Evolutionary conservation across 1,284 basidiomycete genomes (phyloP), one percentile per base, ranked within the genome.

Genomic region (Laetiporus sulphureus): DNA sequence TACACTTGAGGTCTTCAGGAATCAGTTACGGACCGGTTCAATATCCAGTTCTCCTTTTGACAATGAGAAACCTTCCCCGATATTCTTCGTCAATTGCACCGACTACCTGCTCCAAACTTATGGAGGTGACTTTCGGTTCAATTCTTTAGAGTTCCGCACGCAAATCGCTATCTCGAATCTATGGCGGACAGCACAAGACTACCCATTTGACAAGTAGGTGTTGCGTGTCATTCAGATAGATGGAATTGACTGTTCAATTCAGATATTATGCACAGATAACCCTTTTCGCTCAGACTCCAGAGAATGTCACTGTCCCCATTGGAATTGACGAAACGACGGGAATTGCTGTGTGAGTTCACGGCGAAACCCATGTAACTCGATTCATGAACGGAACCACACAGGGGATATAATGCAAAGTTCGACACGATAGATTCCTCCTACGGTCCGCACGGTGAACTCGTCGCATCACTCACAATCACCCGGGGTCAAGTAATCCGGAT

Each of bases 191-290:
- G 40, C 44, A 2, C 53, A 55, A 36, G 48, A 49, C 1, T 53
- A 55, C 38, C 54, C 54, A 12, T 55, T 47, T 35, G 52, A 55
- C 37, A 49, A 55, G 53, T 51, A 21, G 40, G 44, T 20, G 18
- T 15, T 6, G 8, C 16, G 16, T 30, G 4, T 21, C 19, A 3
- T 13, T 16, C 10, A 11, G n/a, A 19, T 10, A 10, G 32, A 16
- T 5, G 10, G 20, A 23, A 32, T 22, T 33, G 7, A 6, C 22
- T 19, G 22, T 16, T 16, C 10, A 7, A 31, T 7, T 4, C 23
- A 49, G 48, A 29, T 49, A 49, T 24, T 25, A 21, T 2, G 41
- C 42, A 5, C 18, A 33, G 32, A 36, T 54, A 4, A 38, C 44
- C 1, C 44, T 51, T 24, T 54, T 24, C 5, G 21, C 36, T 11